Evolutionary conservation across 768 basidiomycete genomes (phyloP), one percentile per base, ranked within the genome.

Genomic region (Gyrodon lividus): DNA sequence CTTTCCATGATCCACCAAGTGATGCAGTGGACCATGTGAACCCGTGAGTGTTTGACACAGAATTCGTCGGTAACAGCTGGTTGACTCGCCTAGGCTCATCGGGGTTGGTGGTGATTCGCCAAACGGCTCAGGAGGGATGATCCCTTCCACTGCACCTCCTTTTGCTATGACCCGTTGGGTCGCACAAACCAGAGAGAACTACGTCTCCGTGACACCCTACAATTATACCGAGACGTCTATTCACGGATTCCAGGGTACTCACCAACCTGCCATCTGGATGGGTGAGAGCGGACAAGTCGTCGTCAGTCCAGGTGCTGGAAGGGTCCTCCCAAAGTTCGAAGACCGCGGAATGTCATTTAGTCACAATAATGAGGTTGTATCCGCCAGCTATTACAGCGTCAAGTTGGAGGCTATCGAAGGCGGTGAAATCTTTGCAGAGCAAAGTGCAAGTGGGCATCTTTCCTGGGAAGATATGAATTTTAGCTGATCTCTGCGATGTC

Each of bases 221-320:
- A 87, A 88, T 64, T 76, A 79, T 64, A 84, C 86, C 0, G 77
- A 77, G 52, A 70, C 65, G 0, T 61, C 59, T 12, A 79, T 91
- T 3, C 84, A 88, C 58, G 89, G 90, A 1, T 90, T 92, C 59
- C 80, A 86, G 42, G 89, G 80, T 5, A 91, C 89, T 4, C 82
- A 89, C 48, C 90, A 90, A 57, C 89, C 89, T 10, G 90, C 90
- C 0, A 91, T 92, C 33, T 92, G 89, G 89, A 92, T 92, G 89
- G 89, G 86, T 2, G 87, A 88, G 59, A 87, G 82, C 55, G 87
- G 79, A 0, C 79, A 80, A 42, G 78, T 83, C 3, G 73, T 79
- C 5, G 72, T 89, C 22, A 74, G 77, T 24, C 86, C 87, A 10
- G 86, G 87, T 6, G 65, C 67, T 7, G 77, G 78, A 16, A 50